A percentile compares a stretch with the other conserved stretches of the same genome.
phyloP scores from a whole-genome alignment of 768 basidiomycete genomes.

The Gautieria morchelliformis region DNA sequence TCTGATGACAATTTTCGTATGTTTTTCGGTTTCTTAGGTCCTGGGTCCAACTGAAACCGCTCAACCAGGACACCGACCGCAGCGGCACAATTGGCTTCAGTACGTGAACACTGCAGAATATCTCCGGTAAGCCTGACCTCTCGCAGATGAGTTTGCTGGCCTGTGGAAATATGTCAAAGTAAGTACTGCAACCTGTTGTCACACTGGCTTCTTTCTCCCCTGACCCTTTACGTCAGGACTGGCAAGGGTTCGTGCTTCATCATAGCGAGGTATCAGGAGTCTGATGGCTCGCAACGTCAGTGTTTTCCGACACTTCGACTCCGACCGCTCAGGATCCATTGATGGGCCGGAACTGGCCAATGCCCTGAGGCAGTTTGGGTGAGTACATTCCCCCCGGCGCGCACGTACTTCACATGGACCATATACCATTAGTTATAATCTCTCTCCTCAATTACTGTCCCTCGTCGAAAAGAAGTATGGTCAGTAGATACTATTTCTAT shows the following conservation, averaged over 20 bases:
- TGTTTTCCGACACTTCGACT: slow-evolving; percentile 75
- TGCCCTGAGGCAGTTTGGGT: slow-evolving; percentile 71
- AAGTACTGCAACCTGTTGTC: background rate
- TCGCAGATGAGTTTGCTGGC: slow-evolving; percentile 45
- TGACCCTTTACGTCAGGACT: slow-evolving; percentile 38
- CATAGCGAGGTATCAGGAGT: background rate
- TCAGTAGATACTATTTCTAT: slow-evolving; percentile 25
- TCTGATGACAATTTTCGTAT: slow-evolving; percentile 72
- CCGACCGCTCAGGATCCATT: slow-evolving; percentile 75
- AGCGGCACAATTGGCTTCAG: slow-evolving; percentile 75
- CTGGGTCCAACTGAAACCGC: background rate
- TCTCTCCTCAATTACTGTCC: slow-evolving; percentile 53
- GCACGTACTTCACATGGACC: background rate
- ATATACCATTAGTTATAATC: slow-evolving; percentile 39
- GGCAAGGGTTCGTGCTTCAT: slow-evolving; percentile 36
- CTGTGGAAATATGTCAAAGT: slow-evolving; percentile 79
- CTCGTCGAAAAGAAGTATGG: slow-evolving; percentile 76
- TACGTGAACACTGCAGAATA: slow-evolving; percentile 17
- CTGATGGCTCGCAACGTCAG: slow-evolving; percentile 19
- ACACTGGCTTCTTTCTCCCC: too few relatives aligned
- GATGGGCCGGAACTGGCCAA: slow-evolving; percentile 56
- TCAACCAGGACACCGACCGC: slow-evolving; percentile 51
- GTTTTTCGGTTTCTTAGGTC: slow-evolving; percentile 15
- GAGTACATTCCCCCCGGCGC: slow-evolving; percentile 8
- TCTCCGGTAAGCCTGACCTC: background rate